phyloP scores from a whole-genome alignment of 306 rosid species.

The Casuarina glauca region DNA sequence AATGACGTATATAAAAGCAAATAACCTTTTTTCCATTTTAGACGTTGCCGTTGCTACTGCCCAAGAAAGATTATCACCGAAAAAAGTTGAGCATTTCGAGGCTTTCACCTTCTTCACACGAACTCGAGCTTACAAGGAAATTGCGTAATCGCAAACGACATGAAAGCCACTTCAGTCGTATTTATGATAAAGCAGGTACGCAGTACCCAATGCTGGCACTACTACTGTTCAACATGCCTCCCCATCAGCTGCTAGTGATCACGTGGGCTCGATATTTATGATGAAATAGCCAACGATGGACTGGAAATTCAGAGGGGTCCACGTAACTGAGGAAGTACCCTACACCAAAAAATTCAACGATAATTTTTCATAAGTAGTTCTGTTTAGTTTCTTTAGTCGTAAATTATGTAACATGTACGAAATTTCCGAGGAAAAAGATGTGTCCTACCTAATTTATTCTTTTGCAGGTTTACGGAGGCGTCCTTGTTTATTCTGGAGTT shows the following conservation, averaged over 20 bases:
- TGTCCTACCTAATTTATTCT: no score
- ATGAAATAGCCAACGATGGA: constrained; percentile 7
- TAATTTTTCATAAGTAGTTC: no score
- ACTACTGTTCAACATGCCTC: constrained; percentile 13
- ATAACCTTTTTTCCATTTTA: not conserved
- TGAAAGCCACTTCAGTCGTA: constrained; percentile 16
- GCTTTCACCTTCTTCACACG: not conserved
- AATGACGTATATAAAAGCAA: not conserved
- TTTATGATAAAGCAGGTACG: constrained; percentile 25
- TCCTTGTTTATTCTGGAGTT: no score
- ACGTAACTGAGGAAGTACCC: not conserved
- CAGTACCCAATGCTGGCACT: constrained; percentile 18
- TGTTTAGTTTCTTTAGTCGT: no score
- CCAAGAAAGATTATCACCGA: not conserved
- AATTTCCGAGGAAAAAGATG: no score
- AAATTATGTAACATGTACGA: no score
- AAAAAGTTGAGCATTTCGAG: not conserved
- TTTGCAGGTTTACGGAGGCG: no score
- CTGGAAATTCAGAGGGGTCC: constrained; percentile 24
- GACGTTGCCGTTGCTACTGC: not conserved
- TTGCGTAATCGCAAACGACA: not conserved
- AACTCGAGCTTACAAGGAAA: not conserved
- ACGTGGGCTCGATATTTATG: constrained; percentile 32
- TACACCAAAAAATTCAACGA: no score
- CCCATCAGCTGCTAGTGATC: constrained; percentile 20